Base-by-base conservation (phyloP, 176 grass and related monocot genomes). In the Oryza australiensis region DNA sequence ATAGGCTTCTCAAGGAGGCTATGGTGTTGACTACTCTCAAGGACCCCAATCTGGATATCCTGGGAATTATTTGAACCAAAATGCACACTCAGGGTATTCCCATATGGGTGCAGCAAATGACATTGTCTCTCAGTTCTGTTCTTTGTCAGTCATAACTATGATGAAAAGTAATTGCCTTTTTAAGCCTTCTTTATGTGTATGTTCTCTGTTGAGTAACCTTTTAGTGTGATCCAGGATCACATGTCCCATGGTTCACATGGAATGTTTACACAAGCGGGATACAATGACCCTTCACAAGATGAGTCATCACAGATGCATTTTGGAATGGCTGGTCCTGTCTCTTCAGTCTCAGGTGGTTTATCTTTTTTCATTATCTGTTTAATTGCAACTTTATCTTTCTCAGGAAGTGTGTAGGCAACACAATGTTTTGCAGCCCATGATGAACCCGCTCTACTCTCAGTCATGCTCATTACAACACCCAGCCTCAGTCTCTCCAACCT, bases 1-100 rank as follows among this genome's bases (percentile, higher is more conserved):
- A 66, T 74, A 99, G 91, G 93, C 89, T 87, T 99, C 97, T 77
- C 97, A 92, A 90, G 89, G 91, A 87, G 93, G 91, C 42, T 99
- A 96, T 92, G 89, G 91, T 82, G 90, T 99, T 84, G 97, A 99
- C 60, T 99, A 94, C 78, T 87, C 93, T 83, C 97, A 96, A 84
- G 89, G 89, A 62, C 86, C 92, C 64, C 93, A 91, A 82, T 80
- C 93, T 79, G 91, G 91, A 70, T 99, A 93, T 72, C 78, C 87
- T 55, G 97, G 91, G 35, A 99, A 82, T 87, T 99, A 99, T 85
- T 70, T 95, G 76, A 98, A 98, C 83, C 93, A 95, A 79, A 99
- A 81, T 88, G 74, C 91, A 13, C 97, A 99, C 72, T 85, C 93
- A 74, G 91, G 89, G 68, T 99, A 99, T 70, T 86, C 95, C 35